Evolutionary conservation across 176 grass and related monocot species (phyloP).

Genomic region (Zizania latifolia): DNA sequence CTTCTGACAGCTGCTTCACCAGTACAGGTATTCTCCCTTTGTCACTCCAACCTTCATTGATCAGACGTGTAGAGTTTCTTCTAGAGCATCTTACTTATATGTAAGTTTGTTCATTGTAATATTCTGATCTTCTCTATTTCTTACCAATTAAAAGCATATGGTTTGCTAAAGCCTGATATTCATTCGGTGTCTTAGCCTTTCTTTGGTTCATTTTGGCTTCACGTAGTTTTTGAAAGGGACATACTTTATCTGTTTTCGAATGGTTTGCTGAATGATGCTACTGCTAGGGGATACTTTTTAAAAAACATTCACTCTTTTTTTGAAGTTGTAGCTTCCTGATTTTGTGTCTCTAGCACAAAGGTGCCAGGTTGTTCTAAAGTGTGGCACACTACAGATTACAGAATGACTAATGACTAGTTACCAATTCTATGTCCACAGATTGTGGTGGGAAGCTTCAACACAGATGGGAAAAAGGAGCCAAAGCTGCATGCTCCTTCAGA

Average conservation of each 20-base stretch:
- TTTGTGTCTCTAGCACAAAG: background rate
- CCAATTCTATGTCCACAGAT: slow-evolving; percentile 41
- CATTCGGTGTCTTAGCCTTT: background rate
- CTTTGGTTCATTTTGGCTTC: background rate
- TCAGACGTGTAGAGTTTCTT: background rate
- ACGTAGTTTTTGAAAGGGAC: background rate
- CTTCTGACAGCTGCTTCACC: slow-evolving; percentile 85
- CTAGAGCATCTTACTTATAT: background rate
- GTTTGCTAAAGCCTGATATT: background rate
- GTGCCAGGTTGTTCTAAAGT: background rate
- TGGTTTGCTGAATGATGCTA: background rate
- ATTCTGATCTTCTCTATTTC: background rate
- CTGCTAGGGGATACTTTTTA: background rate
- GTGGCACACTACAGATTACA: too few species aligned
- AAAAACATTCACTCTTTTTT: background rate
- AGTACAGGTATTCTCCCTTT: slow-evolving; percentile 60
- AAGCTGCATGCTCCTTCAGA: slow-evolving; percentile 35
- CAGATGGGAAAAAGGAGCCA: slow-evolving; percentile 48
- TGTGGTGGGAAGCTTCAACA: slow-evolving; percentile 71
- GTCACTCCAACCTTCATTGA: background rate
- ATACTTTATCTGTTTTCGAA: too few species aligned
- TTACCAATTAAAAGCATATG: background rate
- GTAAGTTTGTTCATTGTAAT: background rate
- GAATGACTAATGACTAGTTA: background rate
- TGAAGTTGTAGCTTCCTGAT: background rate